Evolutionary conservation across 192 early-diverging fungal species (phyloP), one percentile per base, ranked within the genome.

Genomic region (Pilobolus umbonatus): DNA sequence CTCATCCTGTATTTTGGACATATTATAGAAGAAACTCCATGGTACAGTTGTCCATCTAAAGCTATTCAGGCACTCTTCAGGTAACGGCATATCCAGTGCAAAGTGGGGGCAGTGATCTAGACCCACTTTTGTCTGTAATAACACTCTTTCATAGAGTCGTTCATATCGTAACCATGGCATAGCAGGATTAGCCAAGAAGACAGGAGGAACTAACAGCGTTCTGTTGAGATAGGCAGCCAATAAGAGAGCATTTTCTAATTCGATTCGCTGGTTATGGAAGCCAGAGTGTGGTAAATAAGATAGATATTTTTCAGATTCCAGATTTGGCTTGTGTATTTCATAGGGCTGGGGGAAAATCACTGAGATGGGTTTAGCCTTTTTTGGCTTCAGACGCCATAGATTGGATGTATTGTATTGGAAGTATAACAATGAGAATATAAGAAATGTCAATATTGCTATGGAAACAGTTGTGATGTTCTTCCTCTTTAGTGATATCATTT

Each of bases 221-320:
- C 79, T 77, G 35, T 81, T 77, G 45, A 83, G 62, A 54, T 79
- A 76, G 12, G 75, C 66, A 40, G 81, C 74, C 5, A 83, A 62
- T n/a, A 83, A 59, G 25, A 83, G 66, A 2, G 77, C 79, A 50
- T 83, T 83, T 53, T 70, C 64, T 17, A 74, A 43, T 36, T 61
- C 59, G 12, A 74, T 70, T 19, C 68, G 52, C 47, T 74, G 72
- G 47, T 74, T 74, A 22, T 70, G 63, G 42, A 74, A 74, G 22
- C 67, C 68, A 50, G 68, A 70, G 35, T 74, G 72, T 25, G 72
- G 72, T 8, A 74, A 26, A 32, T 74, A 74, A 0, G 72, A 45
- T 3, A 74, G 31, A 25, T 50, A 75, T 35, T 68, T 72, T 53
- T 75, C 69, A 14, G 19, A 19, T 29, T 57, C 48, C 1, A 21